These are phyloP conservation scores for Immersiella caudata DNA, from an alignment of 495 filamentous ascomycete species.

Conservation along the genomic window DNA sequence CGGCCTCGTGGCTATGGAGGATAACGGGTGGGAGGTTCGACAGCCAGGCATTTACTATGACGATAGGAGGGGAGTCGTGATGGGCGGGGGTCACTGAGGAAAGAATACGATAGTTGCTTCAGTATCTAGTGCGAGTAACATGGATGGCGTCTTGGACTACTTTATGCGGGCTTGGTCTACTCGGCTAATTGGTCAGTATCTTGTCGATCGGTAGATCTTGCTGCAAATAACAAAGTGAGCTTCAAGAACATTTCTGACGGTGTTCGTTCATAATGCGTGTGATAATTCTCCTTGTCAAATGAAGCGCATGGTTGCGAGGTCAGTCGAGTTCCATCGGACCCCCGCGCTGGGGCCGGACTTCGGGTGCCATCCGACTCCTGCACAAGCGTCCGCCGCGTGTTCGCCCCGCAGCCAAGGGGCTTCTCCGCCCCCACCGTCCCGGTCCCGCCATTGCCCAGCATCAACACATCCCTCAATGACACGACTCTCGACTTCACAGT, in stretches of 20 bases:
- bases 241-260: neutral
- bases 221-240: neutral
- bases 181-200: neutral
- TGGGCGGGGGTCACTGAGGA: neutral
- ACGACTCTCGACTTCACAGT: too few relatives aligned
- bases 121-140: constrained; percentile 3
- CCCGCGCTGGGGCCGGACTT: neutral
- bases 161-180: neutral
- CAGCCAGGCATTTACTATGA: constrained; percentile 48
- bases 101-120: neutral
- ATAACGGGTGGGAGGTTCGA: constrained; percentile 49
- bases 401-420: neutral
- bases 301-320: neutral
- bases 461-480: neutral
- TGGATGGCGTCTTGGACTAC: neutral
- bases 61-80: constrained; percentile 57
- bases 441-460: neutral
- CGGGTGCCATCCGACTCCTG: neutral
- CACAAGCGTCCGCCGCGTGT: neutral
- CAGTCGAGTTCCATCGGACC: neutral
- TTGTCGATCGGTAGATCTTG: neutral
- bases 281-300: neutral
- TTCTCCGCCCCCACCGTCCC: constrained; percentile 17
- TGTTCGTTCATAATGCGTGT: neutral
- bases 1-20: constrained; percentile 26